Evolutionary conservation across 345 rosid species (phyloP).

Genomic region (Euclidium syriacum): DNA sequence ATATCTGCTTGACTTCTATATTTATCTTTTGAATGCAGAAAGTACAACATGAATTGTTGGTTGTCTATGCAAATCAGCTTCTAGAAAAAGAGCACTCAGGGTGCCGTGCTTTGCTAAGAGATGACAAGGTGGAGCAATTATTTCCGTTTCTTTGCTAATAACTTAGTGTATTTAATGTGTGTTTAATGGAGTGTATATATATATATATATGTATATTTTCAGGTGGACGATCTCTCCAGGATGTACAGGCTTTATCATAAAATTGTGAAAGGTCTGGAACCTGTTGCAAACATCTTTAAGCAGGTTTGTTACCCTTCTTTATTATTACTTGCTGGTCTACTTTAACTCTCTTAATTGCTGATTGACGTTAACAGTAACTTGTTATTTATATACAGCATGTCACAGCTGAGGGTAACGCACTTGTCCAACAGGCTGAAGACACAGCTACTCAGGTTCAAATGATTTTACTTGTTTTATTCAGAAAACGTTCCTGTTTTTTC

Average conservation of each 20-base stretch:
- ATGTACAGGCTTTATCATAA: slow-evolving; percentile 88
- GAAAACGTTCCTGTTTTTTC: neutral
- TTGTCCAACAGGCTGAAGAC: slow-evolving; percentile 94
- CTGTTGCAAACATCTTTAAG: slow-evolving; percentile 76
- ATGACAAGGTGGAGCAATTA: slow-evolving; percentile 60
- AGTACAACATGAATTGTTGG: slow-evolving; percentile 87
- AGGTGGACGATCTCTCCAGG: slow-evolving; percentile 95
- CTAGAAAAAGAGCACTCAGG: slow-evolving; percentile 94
- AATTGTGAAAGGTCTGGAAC: slow-evolving; percentile 72
- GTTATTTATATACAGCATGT: slow-evolving; percentile 55
- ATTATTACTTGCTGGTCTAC: neutral
- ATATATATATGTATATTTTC: slow-evolving; percentile 1
- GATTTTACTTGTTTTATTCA: neutral
- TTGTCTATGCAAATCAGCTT: slow-evolving; percentile 53
- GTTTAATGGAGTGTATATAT: slow-evolving; percentile 8
- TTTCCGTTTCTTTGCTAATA: neutral
- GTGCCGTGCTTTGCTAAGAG: slow-evolving; percentile 77
- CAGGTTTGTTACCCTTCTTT: slow-evolving; percentile 45
- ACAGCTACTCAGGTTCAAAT: slow-evolving; percentile 70
- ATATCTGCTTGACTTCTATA: neutral
- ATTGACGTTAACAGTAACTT: neutral
- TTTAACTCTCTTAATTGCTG: neutral
- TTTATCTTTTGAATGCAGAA: slow-evolving; percentile 44
- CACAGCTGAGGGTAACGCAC: slow-evolving; percentile 74
- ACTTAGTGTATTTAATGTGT: neutral